phyloP scores from a whole-genome alignment of 2,329 filamentous ascomycete genomes.

The Aspergillus puulaauensis region DNA sequence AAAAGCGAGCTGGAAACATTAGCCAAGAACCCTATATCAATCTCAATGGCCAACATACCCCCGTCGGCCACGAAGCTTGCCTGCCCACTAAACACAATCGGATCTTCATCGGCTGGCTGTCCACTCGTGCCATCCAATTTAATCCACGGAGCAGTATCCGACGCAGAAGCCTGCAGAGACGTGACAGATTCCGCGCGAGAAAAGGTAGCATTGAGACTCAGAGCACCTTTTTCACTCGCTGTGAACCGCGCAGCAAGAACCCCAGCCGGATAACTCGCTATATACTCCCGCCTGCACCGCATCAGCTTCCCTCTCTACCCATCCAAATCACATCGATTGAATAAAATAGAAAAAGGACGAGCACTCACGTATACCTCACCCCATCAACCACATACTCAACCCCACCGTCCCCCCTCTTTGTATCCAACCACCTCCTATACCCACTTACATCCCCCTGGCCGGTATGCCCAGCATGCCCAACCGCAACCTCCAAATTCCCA shows the following conservation, averaged over 20 bases:
- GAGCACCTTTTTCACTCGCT: neutral
- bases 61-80: neutral
- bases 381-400: slow-evolving; percentile 8
- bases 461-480: slow-evolving; percentile 1
- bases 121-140: slow-evolving; percentile 4
- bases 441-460: neutral
- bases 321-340: too few species aligned
- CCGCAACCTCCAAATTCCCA: slow-evolving; percentile 8
- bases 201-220: slow-evolving; percentile 6
- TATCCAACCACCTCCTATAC: slow-evolving; percentile 14
- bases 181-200: neutral
- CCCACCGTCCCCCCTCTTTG: neutral
- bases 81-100: slow-evolving; percentile 4
- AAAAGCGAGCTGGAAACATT: neutral
- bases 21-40: neutral
- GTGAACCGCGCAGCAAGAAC: slow-evolving; percentile 7
- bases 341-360: too few species aligned
- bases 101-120: slow-evolving; percentile 2
- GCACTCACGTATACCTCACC: slow-evolving; percentile 8
- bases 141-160: neutral
- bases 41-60: neutral
- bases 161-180: neutral
- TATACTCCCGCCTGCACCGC: slow-evolving; percentile 11
- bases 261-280: slow-evolving; percentile 13
- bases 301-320: too few species aligned